Conservation (phyloP, 2,329 filamentous ascomycete species). For the Intubia oerlemansii region DNA sequence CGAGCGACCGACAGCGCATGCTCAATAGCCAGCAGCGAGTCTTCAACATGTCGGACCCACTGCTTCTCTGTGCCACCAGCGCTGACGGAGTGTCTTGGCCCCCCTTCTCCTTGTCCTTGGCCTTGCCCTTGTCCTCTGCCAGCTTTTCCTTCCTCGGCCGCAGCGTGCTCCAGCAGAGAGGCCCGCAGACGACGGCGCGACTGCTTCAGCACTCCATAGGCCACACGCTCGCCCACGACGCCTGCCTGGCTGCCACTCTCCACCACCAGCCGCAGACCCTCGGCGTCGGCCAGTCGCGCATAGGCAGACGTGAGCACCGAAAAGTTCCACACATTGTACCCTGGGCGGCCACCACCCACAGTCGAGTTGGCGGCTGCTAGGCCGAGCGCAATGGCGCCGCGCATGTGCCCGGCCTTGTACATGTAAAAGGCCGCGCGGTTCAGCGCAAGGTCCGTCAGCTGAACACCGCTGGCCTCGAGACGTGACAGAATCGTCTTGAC, state of each 20-base stretch:
- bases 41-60: too few relatives aligned
- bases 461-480: constrained; percentile 9
- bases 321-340: constrained; percentile 15
- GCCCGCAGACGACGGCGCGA: constrained; percentile 6
- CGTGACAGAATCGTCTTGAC: constrained; percentile 9
- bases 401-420: constrained; percentile 10
- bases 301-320: constrained; percentile 11
- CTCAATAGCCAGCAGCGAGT: constrained; percentile 9
- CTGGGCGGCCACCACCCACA: constrained; percentile 5
- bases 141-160: not conserved
- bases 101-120: not conserved
- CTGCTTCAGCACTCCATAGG: constrained; percentile 8
- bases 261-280: constrained; percentile 9
- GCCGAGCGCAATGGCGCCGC: constrained; percentile 12
- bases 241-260: constrained; percentile 6
- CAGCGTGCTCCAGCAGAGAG: constrained; percentile 1
- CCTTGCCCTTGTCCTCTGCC: not conserved
- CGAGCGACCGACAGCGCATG: constrained; percentile 8
- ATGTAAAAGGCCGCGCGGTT: constrained; percentile 13
- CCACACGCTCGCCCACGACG: constrained; percentile 8
- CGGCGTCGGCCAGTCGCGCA: constrained; percentile 9
- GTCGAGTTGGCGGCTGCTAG: constrained; percentile 10
- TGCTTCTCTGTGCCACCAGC: too few relatives aligned
- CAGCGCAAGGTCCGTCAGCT: constrained; percentile 10
- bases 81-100: too few relatives aligned